Percentiles rank a stretch among this genome's conserved stretches.
These are phyloP conservation scores for Achaetomium macrosporum DNA, from an alignment of 2,329 filamentous ascomycete species.

Conservation along the genomic window DNA sequence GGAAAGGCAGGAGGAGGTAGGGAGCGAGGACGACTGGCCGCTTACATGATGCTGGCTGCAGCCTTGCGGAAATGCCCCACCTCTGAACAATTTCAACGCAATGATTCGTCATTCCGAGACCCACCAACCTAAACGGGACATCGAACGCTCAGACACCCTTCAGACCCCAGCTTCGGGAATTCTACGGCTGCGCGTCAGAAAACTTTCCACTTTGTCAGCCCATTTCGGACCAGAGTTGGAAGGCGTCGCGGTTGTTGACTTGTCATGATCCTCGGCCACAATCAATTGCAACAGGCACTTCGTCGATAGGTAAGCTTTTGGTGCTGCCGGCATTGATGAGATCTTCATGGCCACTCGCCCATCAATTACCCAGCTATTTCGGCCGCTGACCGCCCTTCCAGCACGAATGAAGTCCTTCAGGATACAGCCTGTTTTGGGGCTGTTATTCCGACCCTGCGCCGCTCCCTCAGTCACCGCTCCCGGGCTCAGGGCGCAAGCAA, in stretches of 20 bases:
- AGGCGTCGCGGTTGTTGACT: slow-evolving; percentile 12
- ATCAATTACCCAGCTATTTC: not conserved
- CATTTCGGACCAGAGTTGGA: slow-evolving; percentile 8
- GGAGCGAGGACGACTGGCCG: not conserved
- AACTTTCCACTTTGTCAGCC: slow-evolving; percentile 18
- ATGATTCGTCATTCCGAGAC: no score
- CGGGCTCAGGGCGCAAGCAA: slow-evolving; percentile 30
- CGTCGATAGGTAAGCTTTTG: slow-evolving; percentile 18
- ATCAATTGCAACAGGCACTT: slow-evolving; percentile 9
- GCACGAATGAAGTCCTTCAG: slow-evolving; percentile 28
- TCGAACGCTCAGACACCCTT: slow-evolving; percentile 12
- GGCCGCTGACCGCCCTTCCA: slow-evolving; percentile 11
- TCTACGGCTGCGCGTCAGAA: slow-evolving; percentile 12
- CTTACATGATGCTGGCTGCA: not conserved
- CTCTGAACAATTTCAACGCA: no score
- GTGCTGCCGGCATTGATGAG: not conserved
- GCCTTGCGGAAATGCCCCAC: not conserved
- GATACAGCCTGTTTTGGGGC: slow-evolving; percentile 26
- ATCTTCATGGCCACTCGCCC: not conserved
- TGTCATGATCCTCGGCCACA: slow-evolving; percentile 15
- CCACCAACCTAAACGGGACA: not conserved
- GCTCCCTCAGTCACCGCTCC: slow-evolving; percentile 23
- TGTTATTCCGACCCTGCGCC: slow-evolving; percentile 28
- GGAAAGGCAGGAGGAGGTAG: not conserved
- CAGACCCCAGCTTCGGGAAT: slow-evolving; percentile 11